These are phyloP conservation scores for Mycena alexandri DNA, from an alignment of 768 basidiomycete genomes.

Conservation along the genomic window DNA sequence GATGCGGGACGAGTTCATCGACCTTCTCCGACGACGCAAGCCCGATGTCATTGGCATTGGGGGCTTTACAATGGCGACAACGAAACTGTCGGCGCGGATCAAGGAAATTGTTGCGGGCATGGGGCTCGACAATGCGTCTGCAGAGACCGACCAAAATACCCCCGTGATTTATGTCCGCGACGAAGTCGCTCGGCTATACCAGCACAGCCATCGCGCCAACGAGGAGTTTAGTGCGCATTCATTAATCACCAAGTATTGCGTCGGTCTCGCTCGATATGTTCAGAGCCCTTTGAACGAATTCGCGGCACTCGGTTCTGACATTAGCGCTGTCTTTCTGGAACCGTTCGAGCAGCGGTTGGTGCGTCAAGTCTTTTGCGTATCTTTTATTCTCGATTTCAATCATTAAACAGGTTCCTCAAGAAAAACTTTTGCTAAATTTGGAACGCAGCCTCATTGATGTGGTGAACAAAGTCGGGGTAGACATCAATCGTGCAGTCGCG, in stretches of 20 bases:
- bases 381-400: constrained; percentile 30
- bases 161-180: constrained; percentile 89
- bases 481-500: constrained; percentile 92
- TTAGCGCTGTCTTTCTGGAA: constrained; percentile 85
- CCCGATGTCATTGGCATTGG: constrained; percentile 93
- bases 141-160: constrained; percentile 63
- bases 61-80: constrained; percentile 87
- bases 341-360: constrained; percentile 91
- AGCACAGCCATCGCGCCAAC: constrained; percentile 87
- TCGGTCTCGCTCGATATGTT: constrained; percentile 91
- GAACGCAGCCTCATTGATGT: constrained; percentile 92
- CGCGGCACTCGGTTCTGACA: constrained; percentile 88
- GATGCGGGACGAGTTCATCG: constrained; percentile 78
- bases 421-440: constrained; percentile 84
- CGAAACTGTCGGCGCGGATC: constrained; percentile 74
- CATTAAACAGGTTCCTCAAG: constrained; percentile 77
- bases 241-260: constrained; percentile 88
- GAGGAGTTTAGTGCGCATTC: constrained; percentile 87
- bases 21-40: constrained; percentile 83
- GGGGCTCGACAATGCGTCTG: constrained; percentile 41
- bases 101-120: constrained; percentile 65
- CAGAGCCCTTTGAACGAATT: constrained; percentile 97
- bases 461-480: constrained; percentile 93
- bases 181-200: constrained; percentile 94
- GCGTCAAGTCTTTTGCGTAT: constrained; percentile 39